Percentiles rank a stretch among this genome's conserved stretches.
Evolutionary conservation across 106 monocot genomes (phyloP).

Genomic region (Ottelia alismoides): DNA sequence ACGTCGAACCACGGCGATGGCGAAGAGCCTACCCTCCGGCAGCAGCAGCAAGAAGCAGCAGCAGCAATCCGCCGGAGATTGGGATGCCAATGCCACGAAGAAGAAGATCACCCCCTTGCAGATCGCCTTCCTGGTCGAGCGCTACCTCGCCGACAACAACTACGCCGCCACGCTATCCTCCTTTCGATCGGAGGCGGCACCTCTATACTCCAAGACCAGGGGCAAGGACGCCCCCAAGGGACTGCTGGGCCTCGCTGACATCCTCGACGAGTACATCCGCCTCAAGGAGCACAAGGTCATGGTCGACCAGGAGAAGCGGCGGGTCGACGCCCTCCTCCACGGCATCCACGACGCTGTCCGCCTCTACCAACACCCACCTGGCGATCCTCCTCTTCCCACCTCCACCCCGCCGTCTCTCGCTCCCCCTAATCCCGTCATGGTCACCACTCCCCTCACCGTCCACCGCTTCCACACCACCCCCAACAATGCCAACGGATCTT

Average conservation of each 20-base stretch:
- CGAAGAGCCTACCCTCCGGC: too few relatives aligned
- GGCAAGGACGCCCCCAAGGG: constrained; percentile 56
- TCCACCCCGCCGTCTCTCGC: constrained; percentile 12
- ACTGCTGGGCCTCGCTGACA: constrained; percentile 42
- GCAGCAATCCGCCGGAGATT: too few relatives aligned
- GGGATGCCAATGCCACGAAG: too few relatives aligned
- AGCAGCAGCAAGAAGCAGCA: too few relatives aligned
- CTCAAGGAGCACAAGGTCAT: constrained; percentile 56
- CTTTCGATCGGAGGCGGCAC: constrained; percentile 62
- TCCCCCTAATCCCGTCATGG: not conserved
- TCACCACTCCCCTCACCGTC: not conserved
- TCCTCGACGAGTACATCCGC: constrained; percentile 65
- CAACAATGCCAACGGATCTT: not conserved
- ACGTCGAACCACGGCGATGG: too few relatives aligned
- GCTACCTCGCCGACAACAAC: constrained; percentile 70
- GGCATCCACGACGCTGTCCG: constrained; percentile 46
- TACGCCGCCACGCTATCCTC: constrained; percentile 41
- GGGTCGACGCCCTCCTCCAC: constrained; percentile 33
- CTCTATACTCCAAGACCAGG: constrained; percentile 51
- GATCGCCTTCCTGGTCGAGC: constrained; percentile 82
- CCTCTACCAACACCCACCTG: constrained; percentile 15
- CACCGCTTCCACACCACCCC: not conserved
- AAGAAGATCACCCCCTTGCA: constrained; percentile 80
- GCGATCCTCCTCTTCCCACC: constrained; percentile 9
- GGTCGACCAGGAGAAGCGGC: constrained; percentile 48